Base-by-base conservation (phyloP, 176 grass and related monocot genomes). In the Paspalum vaginatum region DNA sequence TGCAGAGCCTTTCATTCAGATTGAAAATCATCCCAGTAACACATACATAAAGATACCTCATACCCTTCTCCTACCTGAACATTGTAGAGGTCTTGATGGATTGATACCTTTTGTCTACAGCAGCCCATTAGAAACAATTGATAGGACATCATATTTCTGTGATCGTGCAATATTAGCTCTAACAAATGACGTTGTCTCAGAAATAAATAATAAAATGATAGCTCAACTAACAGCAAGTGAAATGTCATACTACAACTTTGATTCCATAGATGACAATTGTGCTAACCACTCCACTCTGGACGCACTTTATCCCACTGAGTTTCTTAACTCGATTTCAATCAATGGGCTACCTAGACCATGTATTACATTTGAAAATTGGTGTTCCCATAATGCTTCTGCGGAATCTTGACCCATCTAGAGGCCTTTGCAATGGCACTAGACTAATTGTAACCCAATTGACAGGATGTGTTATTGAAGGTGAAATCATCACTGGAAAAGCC, bases 391-490 rank as follows among this genome's bases (percentile, higher is more conserved):
- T 73, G 53, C 21, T 57, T 13, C 39, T 75, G 0, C 18, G 53
- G 5, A 75, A 75, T 43, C 20, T 75, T 3, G 40, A 75, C 22
- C 53, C 72, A 4, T 43, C 72, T 0, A 41, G 9, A 24, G 72
- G 52, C n/a, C 53, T 75, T 14, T 75, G 72, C 7, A 75, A 75
- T 16, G 52, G 72, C 9, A 75, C 71, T 4, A 74, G 70, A 11
- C 17, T 73, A 9, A 53, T 73, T 7, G 7, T 44, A 32, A 32
- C 32, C 32, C 32, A 32, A 32, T 32, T 32, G 32, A 32, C 32
- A 32, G 32, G 32, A 32, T 4, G 42, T 44, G 42, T 44, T 44
- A 44, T 44, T 44, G 42, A 77, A 62, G 74, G 42, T 5, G 22
- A 77, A 20, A 77, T 61, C 16, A 62, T 77, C 8, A 62, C 57